Percentiles rank a stretch among this genome's conserved stretches.
Conservation (phyloP, 441 rosid genomes). For the Gossypium davidsonii region DNA sequence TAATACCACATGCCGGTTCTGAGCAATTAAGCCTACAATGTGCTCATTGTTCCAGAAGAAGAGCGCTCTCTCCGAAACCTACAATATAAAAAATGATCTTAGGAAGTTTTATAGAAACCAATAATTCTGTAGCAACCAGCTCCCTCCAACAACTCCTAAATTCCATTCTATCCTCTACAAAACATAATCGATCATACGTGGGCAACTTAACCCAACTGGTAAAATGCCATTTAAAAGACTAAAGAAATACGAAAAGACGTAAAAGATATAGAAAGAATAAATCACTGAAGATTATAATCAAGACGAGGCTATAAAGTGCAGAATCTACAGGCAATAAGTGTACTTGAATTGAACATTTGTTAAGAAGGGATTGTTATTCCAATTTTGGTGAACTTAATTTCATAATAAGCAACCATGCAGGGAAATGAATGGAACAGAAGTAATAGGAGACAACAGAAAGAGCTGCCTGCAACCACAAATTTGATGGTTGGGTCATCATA, state of each 20-base stretch:
- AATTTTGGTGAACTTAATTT: not conserved
- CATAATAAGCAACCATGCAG: not conserved
- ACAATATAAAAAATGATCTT: constrained; percentile 20
- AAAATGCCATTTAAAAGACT: not conserved
- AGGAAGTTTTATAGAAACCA: constrained; percentile 10
- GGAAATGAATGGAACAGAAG: not conserved
- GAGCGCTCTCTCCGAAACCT: constrained; percentile 91
- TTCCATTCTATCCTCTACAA: not conserved
- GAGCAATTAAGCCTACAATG: constrained; percentile 67
- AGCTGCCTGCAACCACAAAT: not conserved
- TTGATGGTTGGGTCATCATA: not conserved
- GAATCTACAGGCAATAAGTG: not conserved
- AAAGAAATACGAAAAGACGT: not conserved
- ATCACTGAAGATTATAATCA: not conserved
- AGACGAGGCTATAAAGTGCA: not conserved
- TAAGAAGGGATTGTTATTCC: not conserved
- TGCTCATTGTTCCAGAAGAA: constrained; percentile 96
- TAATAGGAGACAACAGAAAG: not conserved
- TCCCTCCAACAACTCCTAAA: not conserved
- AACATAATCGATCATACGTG: not conserved
- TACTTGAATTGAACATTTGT: not conserved
- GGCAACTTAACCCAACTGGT: not conserved
- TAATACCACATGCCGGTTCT: constrained; percentile 55
- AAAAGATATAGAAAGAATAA: not conserved
- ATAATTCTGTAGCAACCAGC: not conserved